A percentile compares a stretch with the other conserved stretches of the same genome.
These are phyloP conservation scores for Biscogniauxia sp. DNA, from an alignment of 2,329 filamentous ascomycete genomes.

Conservation along the genomic window DNA sequence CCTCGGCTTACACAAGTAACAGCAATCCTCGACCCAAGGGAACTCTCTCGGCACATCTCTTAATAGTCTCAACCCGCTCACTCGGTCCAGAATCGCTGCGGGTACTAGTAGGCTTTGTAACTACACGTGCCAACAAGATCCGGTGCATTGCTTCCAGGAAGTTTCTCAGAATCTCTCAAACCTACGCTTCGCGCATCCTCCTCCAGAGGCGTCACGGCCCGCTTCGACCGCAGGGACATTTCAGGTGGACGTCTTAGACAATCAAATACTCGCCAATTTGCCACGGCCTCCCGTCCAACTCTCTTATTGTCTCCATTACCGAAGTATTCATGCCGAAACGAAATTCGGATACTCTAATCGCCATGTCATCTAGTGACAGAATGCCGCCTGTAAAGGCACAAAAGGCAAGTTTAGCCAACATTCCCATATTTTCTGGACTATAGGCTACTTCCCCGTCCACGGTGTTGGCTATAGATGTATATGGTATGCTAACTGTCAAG, in stretches of 20 bases:
- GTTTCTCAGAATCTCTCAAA: neutral
- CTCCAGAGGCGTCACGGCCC: neutral
- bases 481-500: constrained; percentile 18
- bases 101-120: neutral
- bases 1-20: too few species aligned
- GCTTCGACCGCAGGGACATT: too few species aligned
- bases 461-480: too few species aligned
- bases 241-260: too few species aligned
- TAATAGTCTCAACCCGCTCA: too few species aligned
- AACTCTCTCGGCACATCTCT: too few species aligned
- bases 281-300: too few species aligned
- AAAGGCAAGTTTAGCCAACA: constrained; percentile 22
- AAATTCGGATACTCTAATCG: constrained; percentile 31
- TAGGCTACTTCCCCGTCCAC: too few species aligned
- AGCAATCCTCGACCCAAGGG: too few species aligned
- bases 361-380: constrained; percentile 32
- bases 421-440: neutral
- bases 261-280: too few species aligned
- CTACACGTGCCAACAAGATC: neutral
- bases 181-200: neutral
- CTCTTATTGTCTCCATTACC: neutral
- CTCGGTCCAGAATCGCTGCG: too few species aligned
- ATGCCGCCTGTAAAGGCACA: constrained; percentile 34
- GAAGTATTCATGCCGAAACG: constrained; percentile 38
- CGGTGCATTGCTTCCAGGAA: neutral